Conservation (phyloP, 2,329 filamentous ascomycete genomes). For the Elsinoe arachidis region DNA sequence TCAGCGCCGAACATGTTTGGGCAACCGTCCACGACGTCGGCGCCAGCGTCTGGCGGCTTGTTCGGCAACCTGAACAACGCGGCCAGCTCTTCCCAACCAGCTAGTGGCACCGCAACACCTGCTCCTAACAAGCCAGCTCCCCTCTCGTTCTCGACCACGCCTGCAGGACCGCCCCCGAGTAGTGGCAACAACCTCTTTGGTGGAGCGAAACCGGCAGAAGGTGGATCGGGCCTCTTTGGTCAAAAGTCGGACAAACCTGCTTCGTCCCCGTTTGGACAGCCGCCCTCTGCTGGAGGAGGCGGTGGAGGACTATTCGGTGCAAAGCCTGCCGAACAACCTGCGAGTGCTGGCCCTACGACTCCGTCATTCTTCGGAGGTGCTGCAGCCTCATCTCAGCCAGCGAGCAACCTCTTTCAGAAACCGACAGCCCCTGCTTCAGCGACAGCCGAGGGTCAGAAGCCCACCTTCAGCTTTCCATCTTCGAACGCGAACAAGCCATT, state of each 20-base stretch:
- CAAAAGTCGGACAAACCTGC: constrained; percentile 15
- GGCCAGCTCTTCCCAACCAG: neutral
- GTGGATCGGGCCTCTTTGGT: constrained; percentile 17
- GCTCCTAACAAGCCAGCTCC: constrained; percentile 19
- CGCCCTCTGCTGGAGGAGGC: constrained; percentile 1
- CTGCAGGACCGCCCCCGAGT: constrained; percentile 23
- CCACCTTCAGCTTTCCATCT: constrained; percentile 20
- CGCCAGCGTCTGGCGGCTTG: constrained; percentile 1
- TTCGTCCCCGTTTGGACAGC: constrained; percentile 6
- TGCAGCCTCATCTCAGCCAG: neutral
- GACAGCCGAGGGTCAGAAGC: constrained; percentile 30
- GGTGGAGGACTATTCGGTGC: constrained; percentile 15
- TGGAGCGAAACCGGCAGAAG: constrained; percentile 9
- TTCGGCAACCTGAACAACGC: constrained; percentile 11
- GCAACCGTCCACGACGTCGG: neutral
- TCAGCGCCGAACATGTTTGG: constrained; percentile 3
- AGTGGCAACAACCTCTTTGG: constrained; percentile 15
- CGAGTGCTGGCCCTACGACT: neutral
- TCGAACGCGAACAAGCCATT: neutral
- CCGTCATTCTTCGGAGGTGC: constrained; percentile 14
- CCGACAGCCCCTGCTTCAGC: constrained; percentile 8
- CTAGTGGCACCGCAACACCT: constrained; percentile 19
- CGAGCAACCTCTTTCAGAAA: constrained; percentile 4
- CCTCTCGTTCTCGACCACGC: constrained; percentile 21
- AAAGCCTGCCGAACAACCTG: constrained; percentile 18